A percentile compares a stretch with the other conserved stretches of the same genome.
Conservation (phyloP, 768 basidiomycete genomes). For the Termitomyces eurrhizus region DNA sequence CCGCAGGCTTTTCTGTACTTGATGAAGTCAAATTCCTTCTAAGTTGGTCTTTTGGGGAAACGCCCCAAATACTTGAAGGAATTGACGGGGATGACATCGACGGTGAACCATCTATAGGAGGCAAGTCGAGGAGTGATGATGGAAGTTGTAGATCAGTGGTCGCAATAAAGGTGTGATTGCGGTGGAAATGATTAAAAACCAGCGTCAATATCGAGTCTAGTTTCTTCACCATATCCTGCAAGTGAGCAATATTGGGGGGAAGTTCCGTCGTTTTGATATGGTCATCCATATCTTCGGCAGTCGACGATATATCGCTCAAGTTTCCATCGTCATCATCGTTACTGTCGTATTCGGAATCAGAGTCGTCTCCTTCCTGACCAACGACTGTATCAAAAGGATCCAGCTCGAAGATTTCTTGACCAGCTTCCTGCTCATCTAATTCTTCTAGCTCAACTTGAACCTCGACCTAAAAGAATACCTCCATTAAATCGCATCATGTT, state of each 20-base stretch:
- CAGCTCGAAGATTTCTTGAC: slow-evolving; percentile 62
- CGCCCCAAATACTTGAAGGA: slow-evolving; percentile 16
- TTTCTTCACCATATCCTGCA: slow-evolving; percentile 87
- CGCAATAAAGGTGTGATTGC: slow-evolving; percentile 30
- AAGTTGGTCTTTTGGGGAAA: slow-evolving; percentile 15
- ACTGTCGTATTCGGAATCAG: slow-evolving; percentile 51
- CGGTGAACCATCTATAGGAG: slow-evolving; percentile 23
- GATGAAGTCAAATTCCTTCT: slow-evolving; percentile 6
- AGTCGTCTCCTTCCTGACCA: slow-evolving; percentile 67
- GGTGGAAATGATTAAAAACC: slow-evolving; percentile 81
- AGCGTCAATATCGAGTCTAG: slow-evolving; percentile 85
- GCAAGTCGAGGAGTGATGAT: slow-evolving; percentile 32
- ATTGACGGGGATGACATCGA: slow-evolving; percentile 25
- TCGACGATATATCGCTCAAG: slow-evolving; percentile 76
- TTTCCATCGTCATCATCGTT: slow-evolving; percentile 39
- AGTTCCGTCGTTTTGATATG: slow-evolving; percentile 33
- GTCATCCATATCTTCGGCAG: slow-evolving; percentile 50
- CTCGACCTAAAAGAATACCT: slow-evolving; percentile 65
- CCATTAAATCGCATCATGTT: background rate
- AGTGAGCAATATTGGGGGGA: slow-evolving; percentile 59
- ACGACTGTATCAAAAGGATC: slow-evolving; percentile 86
- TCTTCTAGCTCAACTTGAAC: slow-evolving; percentile 96
- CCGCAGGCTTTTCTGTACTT: slow-evolving; percentile 1
- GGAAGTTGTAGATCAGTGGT: slow-evolving; percentile 18
- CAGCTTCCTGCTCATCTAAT: slow-evolving; percentile 65